Evolutionary conservation across 805 yeast genomes (phyloP), one percentile per base, ranked within the genome.

Genomic region (Metschnikowia santaceciliae): DNA sequence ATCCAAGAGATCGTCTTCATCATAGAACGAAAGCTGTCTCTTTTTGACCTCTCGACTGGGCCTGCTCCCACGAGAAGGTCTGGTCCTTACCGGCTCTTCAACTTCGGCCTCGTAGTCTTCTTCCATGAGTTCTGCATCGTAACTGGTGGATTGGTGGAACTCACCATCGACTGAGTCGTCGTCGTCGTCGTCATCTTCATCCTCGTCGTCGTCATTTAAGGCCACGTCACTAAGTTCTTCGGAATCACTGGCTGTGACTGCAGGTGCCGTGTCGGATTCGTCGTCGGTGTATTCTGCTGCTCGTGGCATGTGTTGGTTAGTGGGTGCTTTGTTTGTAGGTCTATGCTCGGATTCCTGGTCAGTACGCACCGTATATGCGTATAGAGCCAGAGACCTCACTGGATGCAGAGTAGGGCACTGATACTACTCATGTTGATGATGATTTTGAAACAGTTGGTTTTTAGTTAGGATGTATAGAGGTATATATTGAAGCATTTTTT

Each of bases 11-110:
- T 66, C 70, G 32, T 68, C 73, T n/a, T 66, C 72, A 40, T 69
- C 75, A 50, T 71, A 71, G 50, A 65, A 69, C 10, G 71, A 61
- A 36, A 71, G 56, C 50, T 69, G 72, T n/a, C 75, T 64, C 53
- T 71, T 73, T 44, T 71, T 58, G 13, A 66, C 54, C 43, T 65
- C 70, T 46, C 76, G 49, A 14, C 4, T 46, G 39, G 59, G 56
- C 23, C 56, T 32, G 1, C 49, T 2, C 14, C 52, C 48, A 19
- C 56, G 56, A 43, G 39, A 45, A 10, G 56, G 56, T 32, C 56
- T 37, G 30, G 42, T n/a, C 6, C 50, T 38, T 2, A 32, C 50
- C 3, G 50, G 53, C 34, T 51, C 53, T 17, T 53, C 55, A 15
- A 36, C 38, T 34, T 54, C 55, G 17, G 36, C 38, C 32, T 54